Percentiles rank a stretch among this genome's conserved stretches.
These are phyloP conservation scores for Pseudozyma tsukubaensis DNA, from an alignment of 1,284 basidiomycete genomes.

Conservation along the genomic window DNA sequence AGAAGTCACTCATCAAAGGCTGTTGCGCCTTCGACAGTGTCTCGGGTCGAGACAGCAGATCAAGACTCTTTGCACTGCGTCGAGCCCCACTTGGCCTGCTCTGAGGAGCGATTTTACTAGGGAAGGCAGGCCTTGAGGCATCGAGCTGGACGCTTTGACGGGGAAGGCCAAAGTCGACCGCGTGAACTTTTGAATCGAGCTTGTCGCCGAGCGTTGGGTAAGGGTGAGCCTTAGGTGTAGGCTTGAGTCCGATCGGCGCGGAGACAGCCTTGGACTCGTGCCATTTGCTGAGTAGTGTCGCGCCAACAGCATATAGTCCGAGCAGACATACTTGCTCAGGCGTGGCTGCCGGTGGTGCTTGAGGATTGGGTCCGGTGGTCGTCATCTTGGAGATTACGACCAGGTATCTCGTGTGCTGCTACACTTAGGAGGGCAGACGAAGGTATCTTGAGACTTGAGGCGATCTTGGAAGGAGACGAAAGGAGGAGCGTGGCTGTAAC, in stretches of 20 bases:
- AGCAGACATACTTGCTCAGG: constrained; percentile 24
- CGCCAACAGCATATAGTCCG: constrained; percentile 25
- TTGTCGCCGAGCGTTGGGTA: not conserved
- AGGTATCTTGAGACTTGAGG: too few relatives aligned
- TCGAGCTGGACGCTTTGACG: not conserved
- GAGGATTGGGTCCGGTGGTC: too few relatives aligned
- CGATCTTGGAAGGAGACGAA: too few relatives aligned
- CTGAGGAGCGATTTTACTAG: not conserved
- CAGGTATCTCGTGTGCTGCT: too few relatives aligned
- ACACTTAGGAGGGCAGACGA: too few relatives aligned
- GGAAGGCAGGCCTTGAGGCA: too few relatives aligned
- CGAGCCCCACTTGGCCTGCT: not conserved
- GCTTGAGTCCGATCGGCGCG: too few relatives aligned
- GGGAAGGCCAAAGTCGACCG: not conserved
- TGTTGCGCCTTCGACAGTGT: not conserved
- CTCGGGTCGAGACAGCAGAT: constrained; percentile 1
- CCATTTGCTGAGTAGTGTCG: constrained; percentile 5
- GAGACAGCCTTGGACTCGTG: not conserved
- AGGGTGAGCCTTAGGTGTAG: not conserved
- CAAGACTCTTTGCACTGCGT: constrained; percentile 9
- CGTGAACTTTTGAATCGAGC: not conserved
- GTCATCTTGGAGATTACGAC: not conserved
- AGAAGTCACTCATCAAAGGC: constrained; percentile 4
- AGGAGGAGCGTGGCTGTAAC: too few relatives aligned
- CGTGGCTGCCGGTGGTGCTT: not conserved